Evolutionary conservation across 768 basidiomycete genomes (phyloP).

Genomic region (Xerocomus potaroensis): DNA sequence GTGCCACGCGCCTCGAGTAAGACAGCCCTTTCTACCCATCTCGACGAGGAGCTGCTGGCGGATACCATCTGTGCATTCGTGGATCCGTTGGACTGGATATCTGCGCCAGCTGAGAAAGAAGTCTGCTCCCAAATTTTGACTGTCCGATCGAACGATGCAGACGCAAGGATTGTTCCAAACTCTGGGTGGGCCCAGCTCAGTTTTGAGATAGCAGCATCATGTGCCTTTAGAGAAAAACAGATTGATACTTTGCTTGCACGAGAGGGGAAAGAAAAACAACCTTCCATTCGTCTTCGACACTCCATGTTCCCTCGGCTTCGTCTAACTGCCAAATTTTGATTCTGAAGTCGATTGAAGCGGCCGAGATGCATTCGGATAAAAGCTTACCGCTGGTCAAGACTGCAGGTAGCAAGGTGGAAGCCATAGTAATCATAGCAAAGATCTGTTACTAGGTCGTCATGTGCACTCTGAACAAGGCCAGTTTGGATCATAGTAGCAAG

Average conservation of each 20-base stretch:
- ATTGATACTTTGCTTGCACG: neutral
- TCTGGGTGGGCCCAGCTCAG: conserved; percentile 91
- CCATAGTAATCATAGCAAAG: conserved; percentile 91
- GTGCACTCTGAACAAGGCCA: conserved; percentile 72
- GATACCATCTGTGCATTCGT: conserved; percentile 8
- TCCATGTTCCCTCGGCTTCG: conserved; percentile 70
- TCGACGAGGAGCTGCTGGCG: conserved; percentile 30
- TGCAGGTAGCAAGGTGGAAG: conserved; percentile 71
- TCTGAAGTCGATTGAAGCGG: conserved; percentile 28
- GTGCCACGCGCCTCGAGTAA: conserved; percentile 84
- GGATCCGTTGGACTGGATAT: conserved; percentile 24
- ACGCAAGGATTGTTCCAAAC: conserved; percentile 84
- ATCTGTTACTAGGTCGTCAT: conserved; percentile 80
- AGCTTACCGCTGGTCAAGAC: conserved; percentile 73
- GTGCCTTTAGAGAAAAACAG: conserved; percentile 57
- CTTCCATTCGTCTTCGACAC: conserved; percentile 87
- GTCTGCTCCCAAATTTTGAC: conserved; percentile 90
- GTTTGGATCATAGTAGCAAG: conserved; percentile 64
- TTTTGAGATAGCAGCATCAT: conserved; percentile 84
- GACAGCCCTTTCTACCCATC: conserved; percentile 73
- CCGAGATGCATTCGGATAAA: conserved; percentile 1
- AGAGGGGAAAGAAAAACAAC: conserved; percentile 34
- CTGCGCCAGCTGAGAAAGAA: conserved; percentile 26
- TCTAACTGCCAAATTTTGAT: conserved; percentile 87
- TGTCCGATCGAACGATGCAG: conserved; percentile 84